These are phyloP conservation scores for Basidiobolus meristosporus DNA, from an alignment of 371 early-diverging fungal genomes.

Conservation along the genomic window DNA sequence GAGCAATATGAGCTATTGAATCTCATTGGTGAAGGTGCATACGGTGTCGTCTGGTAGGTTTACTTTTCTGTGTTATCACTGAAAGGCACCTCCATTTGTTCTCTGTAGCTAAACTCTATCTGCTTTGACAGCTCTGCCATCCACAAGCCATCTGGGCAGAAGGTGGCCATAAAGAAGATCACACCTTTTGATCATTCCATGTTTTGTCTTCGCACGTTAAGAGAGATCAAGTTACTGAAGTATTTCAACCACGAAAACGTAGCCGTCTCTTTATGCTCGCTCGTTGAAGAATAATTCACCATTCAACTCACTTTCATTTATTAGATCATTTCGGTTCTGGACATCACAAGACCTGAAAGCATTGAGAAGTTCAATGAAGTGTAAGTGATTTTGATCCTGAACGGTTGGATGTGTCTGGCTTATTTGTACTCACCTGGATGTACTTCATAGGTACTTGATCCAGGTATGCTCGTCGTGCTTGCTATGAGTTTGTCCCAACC, in stretches of 20 bases:
- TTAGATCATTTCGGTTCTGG: slow-evolving; percentile 77
- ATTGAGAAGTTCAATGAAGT: slow-evolving; percentile 73
- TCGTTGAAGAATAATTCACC: too few species aligned
- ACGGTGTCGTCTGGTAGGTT: slow-evolving; percentile 65
- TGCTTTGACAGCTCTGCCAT: slow-evolving; percentile 64
- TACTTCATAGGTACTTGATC: too few species aligned
- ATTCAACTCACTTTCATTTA: too few species aligned
- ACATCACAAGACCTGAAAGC: slow-evolving; percentile 61
- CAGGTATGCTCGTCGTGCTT: too few species aligned
- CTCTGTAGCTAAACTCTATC: too few species aligned
- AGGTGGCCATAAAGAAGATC: slow-evolving; percentile 86
- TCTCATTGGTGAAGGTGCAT: slow-evolving; percentile 43
- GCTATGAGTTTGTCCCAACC: too few species aligned
- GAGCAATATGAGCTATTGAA: slow-evolving; percentile 34
- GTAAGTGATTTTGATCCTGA: too few species aligned
- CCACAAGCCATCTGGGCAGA: slow-evolving; percentile 67
- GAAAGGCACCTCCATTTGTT: too few species aligned
- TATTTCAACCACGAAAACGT: slow-evolving; percentile 78
- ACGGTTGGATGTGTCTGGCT: too few species aligned
- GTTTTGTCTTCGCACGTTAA: slow-evolving; percentile 65
- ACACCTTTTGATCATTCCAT: slow-evolving; percentile 77
- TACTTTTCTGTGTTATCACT: too few species aligned
- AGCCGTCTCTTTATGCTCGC: too few species aligned
- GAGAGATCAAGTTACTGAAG: slow-evolving; percentile 76
- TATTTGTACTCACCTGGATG: too few species aligned